phyloP scores from a whole-genome alignment of 176 grass and related monocot genomes.

The Pontederia crassipes region DNA sequence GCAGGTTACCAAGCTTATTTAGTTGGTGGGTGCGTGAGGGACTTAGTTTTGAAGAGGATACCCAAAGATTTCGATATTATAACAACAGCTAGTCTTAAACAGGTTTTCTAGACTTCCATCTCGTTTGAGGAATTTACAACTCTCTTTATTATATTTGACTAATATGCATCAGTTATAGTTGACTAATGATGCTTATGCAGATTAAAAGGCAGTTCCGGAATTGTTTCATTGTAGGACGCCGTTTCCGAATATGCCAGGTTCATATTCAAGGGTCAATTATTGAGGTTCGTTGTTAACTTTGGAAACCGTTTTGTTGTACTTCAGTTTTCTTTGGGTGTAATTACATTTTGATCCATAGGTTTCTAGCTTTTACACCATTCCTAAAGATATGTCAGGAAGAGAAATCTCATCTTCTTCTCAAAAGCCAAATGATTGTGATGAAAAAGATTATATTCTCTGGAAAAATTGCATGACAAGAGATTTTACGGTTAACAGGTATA shows the following conservation, averaged over 20 bases:
- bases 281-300: conserved; percentile 46
- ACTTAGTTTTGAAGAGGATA: conserved; percentile 59
- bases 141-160: neutral
- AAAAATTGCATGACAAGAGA: conserved; percentile 74
- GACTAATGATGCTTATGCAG: conserved; percentile 31
- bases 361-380: conserved; percentile 54
- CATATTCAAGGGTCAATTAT: conserved; percentile 30
- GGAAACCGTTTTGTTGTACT: neutral
- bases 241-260: conserved; percentile 69
- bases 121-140: neutral
- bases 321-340: conserved; percentile 7
- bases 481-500: conserved; percentile 80
- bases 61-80: conserved; percentile 96
- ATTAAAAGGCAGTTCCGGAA: conserved; percentile 36
- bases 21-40: conserved; percentile 87
- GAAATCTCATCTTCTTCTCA: conserved; percentile 18
- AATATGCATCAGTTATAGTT: conserved; percentile 9
- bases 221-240: conserved; percentile 51
- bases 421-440: conserved; percentile 24
- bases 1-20: conserved; percentile 83
- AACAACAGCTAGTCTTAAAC: conserved; percentile 58
- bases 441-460: conserved; percentile 60
- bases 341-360: conserved; percentile 34
- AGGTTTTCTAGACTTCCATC: conserved; percentile 39
- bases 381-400: conserved; percentile 19